Evolutionary conservation across 345 rosid species (phyloP).

Genomic region (Hevea brasiliensis): DNA sequence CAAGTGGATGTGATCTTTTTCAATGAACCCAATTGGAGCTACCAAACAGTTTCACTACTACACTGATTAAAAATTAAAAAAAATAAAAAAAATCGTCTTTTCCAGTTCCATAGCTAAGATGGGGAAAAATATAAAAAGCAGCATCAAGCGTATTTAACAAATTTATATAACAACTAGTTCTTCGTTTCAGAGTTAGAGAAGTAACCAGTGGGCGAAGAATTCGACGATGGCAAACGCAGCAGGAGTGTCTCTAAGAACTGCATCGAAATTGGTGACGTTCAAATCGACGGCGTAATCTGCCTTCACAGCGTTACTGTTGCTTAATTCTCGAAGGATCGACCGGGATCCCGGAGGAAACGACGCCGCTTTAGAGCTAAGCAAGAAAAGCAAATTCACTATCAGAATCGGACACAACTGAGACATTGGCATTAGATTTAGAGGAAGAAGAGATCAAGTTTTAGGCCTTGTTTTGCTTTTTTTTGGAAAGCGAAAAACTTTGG

Average conservation of each 20-base stretch:
- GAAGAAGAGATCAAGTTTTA: background rate
- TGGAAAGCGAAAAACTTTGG: background rate
- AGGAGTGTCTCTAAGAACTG: conserved; percentile 60
- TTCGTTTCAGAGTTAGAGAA: background rate
- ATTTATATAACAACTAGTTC: background rate
- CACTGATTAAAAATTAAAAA: background rate
- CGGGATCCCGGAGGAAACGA: conserved; percentile 59
- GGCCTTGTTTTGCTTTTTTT: background rate
- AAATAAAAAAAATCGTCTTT: background rate
- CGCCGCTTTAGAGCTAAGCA: conserved; percentile 32
- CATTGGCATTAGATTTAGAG: conserved; percentile 32
- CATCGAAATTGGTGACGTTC: conserved; percentile 67
- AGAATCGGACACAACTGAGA: conserved; percentile 43
- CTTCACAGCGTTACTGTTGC: conserved; percentile 20
- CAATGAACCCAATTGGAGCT: background rate
- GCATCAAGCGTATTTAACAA: background rate
- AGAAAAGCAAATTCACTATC: conserved; percentile 30
- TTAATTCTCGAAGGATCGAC: conserved; percentile 53
- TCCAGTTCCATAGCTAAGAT: background rate
- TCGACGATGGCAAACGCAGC: conserved; percentile 81
- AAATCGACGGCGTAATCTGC: conserved; percentile 68
- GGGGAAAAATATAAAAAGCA: too few relatives aligned
- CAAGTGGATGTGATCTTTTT: background rate
- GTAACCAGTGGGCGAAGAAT: conserved; percentile 88
- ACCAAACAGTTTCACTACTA: background rate